Evolutionary conservation across 805 yeast genomes (phyloP).

Genomic region (Tetrapisispora nanseiensis): DNA sequence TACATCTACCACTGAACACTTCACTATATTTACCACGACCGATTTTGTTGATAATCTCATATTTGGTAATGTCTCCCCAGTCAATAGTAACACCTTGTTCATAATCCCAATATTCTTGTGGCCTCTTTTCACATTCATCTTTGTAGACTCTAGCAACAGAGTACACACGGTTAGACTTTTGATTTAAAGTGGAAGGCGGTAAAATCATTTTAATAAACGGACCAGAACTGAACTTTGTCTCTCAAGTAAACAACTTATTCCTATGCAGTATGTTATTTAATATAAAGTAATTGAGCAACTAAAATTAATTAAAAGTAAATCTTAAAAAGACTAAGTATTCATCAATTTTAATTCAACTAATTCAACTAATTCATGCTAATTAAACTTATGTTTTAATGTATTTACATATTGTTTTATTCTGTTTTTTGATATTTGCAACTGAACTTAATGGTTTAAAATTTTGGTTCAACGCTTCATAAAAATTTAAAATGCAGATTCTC

Average conservation of each 20-base stretch:
- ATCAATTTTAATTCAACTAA: no score
- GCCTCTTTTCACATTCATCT: slow-evolving; percentile 66
- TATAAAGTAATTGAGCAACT: no score
- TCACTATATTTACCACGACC: slow-evolving; percentile 94
- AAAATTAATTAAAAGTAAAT: no score
- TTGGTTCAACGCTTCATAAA: not conserved
- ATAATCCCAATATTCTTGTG: slow-evolving; percentile 83
- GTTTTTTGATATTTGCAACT: no score
- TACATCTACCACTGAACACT: slow-evolving; percentile 77
- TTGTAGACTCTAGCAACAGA: slow-evolving; percentile 72
- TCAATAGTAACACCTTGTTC: slow-evolving; percentile 52
- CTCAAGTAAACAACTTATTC: no score
- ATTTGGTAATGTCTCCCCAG: slow-evolving; percentile 81
- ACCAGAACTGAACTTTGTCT: no score
- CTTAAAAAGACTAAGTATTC: no score
- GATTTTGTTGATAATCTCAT: slow-evolving; percentile 73
- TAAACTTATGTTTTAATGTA: not conserved
- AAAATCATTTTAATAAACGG: slow-evolving; percentile 25
- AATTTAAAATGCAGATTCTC: not conserved
- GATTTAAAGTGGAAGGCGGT: slow-evolving; percentile 29
- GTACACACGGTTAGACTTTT: slow-evolving; percentile 29
- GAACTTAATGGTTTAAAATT: not conserved
- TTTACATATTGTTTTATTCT: not conserved
- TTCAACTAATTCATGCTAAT: no score
- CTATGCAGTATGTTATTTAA: not conserved